These are phyloP conservation scores for Rubroboletus pulcherrimus DNA, from an alignment of 768 basidiomycete species.

Conservation along the genomic window DNA sequence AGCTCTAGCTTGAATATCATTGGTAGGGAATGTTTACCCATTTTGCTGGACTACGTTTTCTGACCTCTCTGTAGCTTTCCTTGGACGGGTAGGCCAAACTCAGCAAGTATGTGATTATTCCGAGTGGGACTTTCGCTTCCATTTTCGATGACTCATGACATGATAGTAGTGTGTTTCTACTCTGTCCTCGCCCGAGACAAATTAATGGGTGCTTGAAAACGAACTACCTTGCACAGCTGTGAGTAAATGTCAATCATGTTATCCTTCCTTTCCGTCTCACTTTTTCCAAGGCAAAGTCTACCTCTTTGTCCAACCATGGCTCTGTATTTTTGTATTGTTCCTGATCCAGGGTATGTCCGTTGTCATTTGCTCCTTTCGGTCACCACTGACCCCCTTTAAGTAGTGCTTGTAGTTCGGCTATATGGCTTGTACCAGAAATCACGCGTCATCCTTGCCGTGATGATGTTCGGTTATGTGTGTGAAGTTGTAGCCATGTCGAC, in stretches of 20 bases:
- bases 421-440: slow-evolving; percentile 11
- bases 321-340: background rate
- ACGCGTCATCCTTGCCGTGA: background rate
- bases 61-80: slow-evolving; percentile 9
- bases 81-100: background rate
- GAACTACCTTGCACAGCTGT: background rate
- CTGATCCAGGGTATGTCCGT: background rate
- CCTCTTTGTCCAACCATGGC: slow-evolving; percentile 6
- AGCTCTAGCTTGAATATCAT: background rate
- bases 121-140: too few species aligned
- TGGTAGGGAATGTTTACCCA: background rate
- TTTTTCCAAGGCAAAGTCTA: slow-evolving; percentile 7
- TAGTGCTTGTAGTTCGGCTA: slow-evolving; percentile 13
- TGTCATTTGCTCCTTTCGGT: background rate
- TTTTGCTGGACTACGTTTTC: background rate
- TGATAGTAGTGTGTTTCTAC: too few species aligned
- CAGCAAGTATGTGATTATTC: slow-evolving; percentile 1
- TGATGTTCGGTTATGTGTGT: slow-evolving; percentile 4
- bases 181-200: too few species aligned
- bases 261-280: background rate
- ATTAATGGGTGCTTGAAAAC: too few species aligned
- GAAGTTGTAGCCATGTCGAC: background rate
- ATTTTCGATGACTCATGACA: too few species aligned
- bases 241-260: background rate
- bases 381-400: background rate